Conservation (phyloP, 2,329 filamentous ascomycete species). For the Ophiocordyceps robertsii region DNA sequence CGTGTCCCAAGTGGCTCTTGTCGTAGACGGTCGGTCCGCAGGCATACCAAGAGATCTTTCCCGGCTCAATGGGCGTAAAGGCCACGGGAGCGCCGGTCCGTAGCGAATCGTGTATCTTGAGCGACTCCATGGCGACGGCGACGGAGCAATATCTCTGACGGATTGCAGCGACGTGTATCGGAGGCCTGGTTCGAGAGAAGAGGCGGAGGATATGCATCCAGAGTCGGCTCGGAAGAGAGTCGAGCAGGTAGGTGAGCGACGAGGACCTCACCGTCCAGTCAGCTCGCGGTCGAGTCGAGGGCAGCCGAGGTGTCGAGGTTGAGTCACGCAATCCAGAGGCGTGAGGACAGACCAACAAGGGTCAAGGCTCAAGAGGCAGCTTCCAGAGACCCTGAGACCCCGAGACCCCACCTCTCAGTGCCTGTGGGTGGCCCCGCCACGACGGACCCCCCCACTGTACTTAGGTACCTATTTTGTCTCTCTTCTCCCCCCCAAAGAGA, state of each 20-base stretch:
- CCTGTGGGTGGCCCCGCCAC: no score
- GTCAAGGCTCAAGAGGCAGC: no score
- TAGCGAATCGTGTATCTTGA: conserved; percentile 72
- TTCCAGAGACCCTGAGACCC: no score
- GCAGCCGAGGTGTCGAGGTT: no score
- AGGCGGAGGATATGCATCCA: conserved; percentile 23
- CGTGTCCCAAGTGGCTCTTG: conserved; percentile 70
- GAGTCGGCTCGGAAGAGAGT: conserved; percentile 7
- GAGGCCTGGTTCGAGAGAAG: conserved; percentile 12
- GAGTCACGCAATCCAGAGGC: no score
- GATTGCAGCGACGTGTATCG: conserved; percentile 12
- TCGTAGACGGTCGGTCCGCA: conserved; percentile 83
- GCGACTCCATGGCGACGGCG: conserved; percentile 31
- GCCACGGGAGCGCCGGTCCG: conserved; percentile 57
- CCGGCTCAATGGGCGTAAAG: conserved; percentile 59
- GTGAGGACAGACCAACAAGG: no score
- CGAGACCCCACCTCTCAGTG: no score
- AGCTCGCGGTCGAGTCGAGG: not conserved
- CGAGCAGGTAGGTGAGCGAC: conserved; percentile 2
- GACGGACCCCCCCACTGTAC: no score
- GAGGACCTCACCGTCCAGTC: conserved; percentile 5
- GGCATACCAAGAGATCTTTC: conserved; percentile 72
- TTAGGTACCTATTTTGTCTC: no score
- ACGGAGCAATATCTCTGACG: conserved; percentile 21
- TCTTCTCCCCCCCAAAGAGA: no score